Percentiles rank a stretch among this genome's conserved stretches.
These are phyloP conservation scores for Teunomyces aglyptinius DNA, from an alignment of 805 yeast genomes.

Conservation along the genomic window DNA sequence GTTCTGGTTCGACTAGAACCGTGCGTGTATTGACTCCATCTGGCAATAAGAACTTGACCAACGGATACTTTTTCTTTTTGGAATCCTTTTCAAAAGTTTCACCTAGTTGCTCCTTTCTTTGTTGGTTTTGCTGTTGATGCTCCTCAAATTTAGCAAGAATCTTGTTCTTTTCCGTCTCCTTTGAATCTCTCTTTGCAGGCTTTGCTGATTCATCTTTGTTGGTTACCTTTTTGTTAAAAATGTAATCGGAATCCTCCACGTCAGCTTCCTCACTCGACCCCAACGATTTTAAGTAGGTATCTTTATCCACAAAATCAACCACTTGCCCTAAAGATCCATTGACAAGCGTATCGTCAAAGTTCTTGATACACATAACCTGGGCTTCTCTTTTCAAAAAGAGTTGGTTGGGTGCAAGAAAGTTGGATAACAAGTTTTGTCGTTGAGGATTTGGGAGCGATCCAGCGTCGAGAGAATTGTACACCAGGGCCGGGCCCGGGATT, in stretches of 20 bases:
- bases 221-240: conserved; percentile 9
- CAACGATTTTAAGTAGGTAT: conserved; percentile 32
- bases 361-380: conserved; percentile 81
- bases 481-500: conserved; percentile 43
- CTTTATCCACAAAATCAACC: conserved; percentile 48
- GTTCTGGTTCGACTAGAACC: conserved; percentile 78
- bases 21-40: conserved; percentile 68
- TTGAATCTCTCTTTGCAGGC: background rate
- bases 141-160: background rate
- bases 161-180: conserved; percentile 1
- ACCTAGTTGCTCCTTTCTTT: conserved; percentile 48
- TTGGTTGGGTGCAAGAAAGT: conserved; percentile 60
- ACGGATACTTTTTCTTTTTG: conserved; percentile 55
- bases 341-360: conserved; percentile 67
- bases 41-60: conserved; percentile 71
- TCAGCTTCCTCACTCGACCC: conserved; percentile 4
- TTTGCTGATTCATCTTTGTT: background rate
- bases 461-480: conserved; percentile 53
- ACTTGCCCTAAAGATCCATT: conserved; percentile 78
- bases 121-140: conserved; percentile 24
- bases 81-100: conserved; percentile 44
- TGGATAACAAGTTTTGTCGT: conserved; percentile 46
- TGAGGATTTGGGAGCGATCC: conserved; percentile 47
- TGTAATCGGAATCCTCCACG: conserved; percentile 14
- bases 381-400: conserved; percentile 65